Base-by-base conservation (phyloP, 345 rosid species). In the Eucalyptus virginea region DNA sequence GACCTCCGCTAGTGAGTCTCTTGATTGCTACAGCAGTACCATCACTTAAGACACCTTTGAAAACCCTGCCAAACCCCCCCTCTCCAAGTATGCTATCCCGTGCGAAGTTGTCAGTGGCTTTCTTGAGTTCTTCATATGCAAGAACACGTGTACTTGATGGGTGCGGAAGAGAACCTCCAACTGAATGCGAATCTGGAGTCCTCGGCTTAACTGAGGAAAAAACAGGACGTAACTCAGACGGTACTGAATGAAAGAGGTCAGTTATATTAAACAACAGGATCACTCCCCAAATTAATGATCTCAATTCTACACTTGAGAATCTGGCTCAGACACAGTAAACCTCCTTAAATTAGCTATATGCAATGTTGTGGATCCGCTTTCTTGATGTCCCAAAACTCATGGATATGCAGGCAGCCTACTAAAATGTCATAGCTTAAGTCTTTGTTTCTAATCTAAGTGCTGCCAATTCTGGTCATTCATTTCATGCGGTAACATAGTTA, bases 21-120 rank as follows among this genome's bases (percentile, higher is more conserved):
- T 98, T 98, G 92, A 98, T 98, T 24, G 99, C 99, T 42, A 98
- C 99, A 89, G 99, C 97, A 85, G 99, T 98, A 37, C 99, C 99
- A 95, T 98, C 99, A 92, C 95, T 97, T 89, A 98, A 91, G 90
- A 98, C 96, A 89, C 99, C 99, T 93, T 96, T 96, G 94, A 96
- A 98, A 94, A 98, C 99, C 93, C 93, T 94, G 88, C 99, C 99
- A 93, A 98, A 98, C 50, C 99, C 99, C 51, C 99, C 99, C 94
- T 98, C 99, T 88, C 99, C 99, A 72, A 98, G 96, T 89, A 97
- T 91, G 94, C 98, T 98, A 67, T 96, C 90, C 88, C 94, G 88
- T 91, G 96, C 96, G 88, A 98, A 98, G 95, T 97, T 96, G 93
- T 96, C 95, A 87, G 99, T 97, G 49, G 99, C 99, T 88, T 94